Conservation (phyloP, 371 early-diverging fungal genomes). For the Dipsacomyces acuminosporus region DNA sequence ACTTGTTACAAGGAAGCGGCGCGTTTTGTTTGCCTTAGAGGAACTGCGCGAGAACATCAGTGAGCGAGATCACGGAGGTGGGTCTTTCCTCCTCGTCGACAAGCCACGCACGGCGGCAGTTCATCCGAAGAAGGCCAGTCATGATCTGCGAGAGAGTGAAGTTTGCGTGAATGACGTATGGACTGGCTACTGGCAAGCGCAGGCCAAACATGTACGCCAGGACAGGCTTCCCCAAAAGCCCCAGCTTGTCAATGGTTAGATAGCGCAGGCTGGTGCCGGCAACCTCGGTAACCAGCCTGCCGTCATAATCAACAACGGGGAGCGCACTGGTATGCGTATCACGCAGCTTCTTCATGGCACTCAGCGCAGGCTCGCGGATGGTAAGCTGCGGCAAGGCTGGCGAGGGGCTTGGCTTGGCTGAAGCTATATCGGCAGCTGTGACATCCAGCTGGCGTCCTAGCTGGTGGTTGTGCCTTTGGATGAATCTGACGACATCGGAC, state of each 20-base stretch:
- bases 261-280: conserved; percentile 31
- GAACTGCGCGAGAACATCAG: conserved; percentile 32
- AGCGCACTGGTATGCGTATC: conserved; percentile 36
- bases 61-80: conserved; percentile 31
- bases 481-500: conserved; percentile 39
- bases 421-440: conserved; percentile 13
- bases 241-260: conserved; percentile 16
- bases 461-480: conserved; percentile 45
- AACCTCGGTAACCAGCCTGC: conserved; percentile 32
- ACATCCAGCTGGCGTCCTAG: conserved; percentile 26
- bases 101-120: conserved; percentile 42
- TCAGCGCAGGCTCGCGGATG: conserved; percentile 33
- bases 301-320: conserved; percentile 36
- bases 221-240: conserved; percentile 40
- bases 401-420: too few species aligned
- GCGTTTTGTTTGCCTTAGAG: conserved; percentile 20
- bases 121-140: conserved; percentile 38
- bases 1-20: neutral
- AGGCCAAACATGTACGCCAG: conserved; percentile 38
- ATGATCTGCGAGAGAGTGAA: conserved; percentile 41
- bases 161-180: conserved; percentile 28
- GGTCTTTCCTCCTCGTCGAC: conserved; percentile 35
- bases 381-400: conserved; percentile 8
- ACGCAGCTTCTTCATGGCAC: conserved; percentile 19
- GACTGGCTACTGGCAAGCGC: conserved; percentile 13